A percentile compares a stretch with the other conserved stretches of the same genome.
These are phyloP conservation scores for Suillus occidentalis DNA, from an alignment of 768 basidiomycete genomes.

Conservation along the genomic window DNA sequence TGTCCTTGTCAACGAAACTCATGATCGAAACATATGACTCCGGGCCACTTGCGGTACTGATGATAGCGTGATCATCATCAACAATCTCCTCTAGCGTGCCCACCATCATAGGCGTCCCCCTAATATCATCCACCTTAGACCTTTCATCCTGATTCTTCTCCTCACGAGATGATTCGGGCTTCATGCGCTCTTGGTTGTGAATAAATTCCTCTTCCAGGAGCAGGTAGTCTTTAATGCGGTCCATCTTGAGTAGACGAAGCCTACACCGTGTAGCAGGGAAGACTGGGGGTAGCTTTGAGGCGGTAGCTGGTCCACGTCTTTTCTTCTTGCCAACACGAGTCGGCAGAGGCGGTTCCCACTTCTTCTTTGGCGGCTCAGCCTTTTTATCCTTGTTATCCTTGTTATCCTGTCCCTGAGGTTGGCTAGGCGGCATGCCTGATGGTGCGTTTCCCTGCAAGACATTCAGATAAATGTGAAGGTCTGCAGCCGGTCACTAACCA, in stretches of 20 bases:
- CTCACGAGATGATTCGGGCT: conserved; percentile 84
- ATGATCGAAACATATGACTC: conserved; percentile 98
- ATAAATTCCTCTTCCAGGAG: conserved; percentile 95
- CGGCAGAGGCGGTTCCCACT: conserved; percentile 98
- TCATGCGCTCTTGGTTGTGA: conserved; percentile 86
- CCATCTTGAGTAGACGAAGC: conserved; percentile 92
- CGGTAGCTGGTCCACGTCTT: conserved; percentile 83
- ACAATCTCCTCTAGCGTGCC: conserved; percentile 98
- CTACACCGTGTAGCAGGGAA: conserved; percentile 95
- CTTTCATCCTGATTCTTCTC: conserved; percentile 96
- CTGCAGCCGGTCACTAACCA: conserved; percentile 20
- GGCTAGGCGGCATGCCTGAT: conserved; percentile 51
- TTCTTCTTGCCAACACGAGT: conserved; percentile 98
- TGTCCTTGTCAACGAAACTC: conserved; percentile 97
- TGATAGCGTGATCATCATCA: conserved; percentile 98
- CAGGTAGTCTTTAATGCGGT: conserved; percentile 97
- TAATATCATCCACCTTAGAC: conserved; percentile 89
- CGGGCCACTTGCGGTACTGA: conserved; percentile 90
- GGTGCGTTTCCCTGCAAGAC: conserved; percentile 69
- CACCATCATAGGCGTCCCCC: conserved; percentile 97
- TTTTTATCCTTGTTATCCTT: conserved; percentile 47
- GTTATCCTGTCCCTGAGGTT: conserved; percentile 48
- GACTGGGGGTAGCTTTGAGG: conserved; percentile 89
- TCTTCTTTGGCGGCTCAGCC: conserved; percentile 70
- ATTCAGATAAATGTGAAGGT: conserved; percentile 10